Evolutionary conservation across 768 basidiomycete genomes (phyloP).

Genomic region (Roridomyces roridus): DNA sequence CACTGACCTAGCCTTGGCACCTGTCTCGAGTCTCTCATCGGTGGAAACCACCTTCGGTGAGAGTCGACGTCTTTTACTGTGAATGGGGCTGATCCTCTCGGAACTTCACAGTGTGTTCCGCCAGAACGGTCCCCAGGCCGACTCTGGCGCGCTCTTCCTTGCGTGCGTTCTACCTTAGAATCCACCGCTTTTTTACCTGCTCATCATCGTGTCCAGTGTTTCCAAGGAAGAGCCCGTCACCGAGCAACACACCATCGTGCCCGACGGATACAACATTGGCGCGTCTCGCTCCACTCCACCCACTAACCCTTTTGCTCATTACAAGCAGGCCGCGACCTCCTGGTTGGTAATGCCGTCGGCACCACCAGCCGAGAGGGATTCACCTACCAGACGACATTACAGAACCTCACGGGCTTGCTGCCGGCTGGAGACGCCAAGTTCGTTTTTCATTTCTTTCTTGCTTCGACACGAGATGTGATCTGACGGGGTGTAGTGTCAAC

Average conservation of each 20-base stretch:
- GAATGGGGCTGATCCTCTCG: slow-evolving; percentile 35
- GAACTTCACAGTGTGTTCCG: slow-evolving; percentile 52
- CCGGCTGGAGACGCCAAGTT: slow-evolving; percentile 54
- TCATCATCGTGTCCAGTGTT: slow-evolving; percentile 36
- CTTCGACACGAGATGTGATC: background rate
- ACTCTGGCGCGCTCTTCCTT: slow-evolving; percentile 63
- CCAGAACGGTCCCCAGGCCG: slow-evolving; percentile 58
- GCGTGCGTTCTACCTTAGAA: too few species aligned
- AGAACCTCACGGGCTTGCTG: slow-evolving; percentile 61
- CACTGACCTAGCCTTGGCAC: too few species aligned
- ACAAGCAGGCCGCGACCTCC: slow-evolving; percentile 21
- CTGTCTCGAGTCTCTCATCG: slow-evolving; percentile 78
- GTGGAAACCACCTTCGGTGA: slow-evolving; percentile 83
- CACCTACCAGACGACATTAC: slow-evolving; percentile 50
- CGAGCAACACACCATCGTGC: slow-evolving; percentile 46
- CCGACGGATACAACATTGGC: slow-evolving; percentile 58
- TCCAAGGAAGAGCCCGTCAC: slow-evolving; percentile 49
- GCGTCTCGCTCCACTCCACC: slow-evolving; percentile 35
- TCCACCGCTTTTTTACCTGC: too few species aligned
- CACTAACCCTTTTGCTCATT: slow-evolving; percentile 26
- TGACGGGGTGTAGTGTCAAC: slow-evolving; percentile 33
- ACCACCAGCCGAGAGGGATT: slow-evolving; percentile 47
- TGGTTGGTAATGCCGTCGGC: slow-evolving; percentile 28
- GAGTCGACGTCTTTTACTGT: slow-evolving; percentile 29
- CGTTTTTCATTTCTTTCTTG: slow-evolving; percentile 15